Conservation (phyloP, 2,329 filamentous ascomycete genomes). For the Herpomyces periplanetae region DNA sequence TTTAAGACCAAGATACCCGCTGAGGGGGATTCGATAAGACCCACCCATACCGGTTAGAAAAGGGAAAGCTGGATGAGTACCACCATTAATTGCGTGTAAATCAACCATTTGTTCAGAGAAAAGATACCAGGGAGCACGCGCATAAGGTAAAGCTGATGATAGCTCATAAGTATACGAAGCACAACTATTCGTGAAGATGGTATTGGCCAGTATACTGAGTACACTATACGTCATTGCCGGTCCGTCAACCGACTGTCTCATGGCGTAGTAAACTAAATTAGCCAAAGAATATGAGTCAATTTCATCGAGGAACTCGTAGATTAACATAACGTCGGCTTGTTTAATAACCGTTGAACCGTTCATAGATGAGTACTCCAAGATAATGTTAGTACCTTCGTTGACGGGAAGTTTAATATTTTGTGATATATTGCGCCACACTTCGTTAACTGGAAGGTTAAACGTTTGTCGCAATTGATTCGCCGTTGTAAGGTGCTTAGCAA, state of each 20-base stretch:
- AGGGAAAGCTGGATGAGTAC: slow-evolving; percentile 24
- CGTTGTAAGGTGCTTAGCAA: slow-evolving; percentile 14
- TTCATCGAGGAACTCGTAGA: slow-evolving; percentile 22
- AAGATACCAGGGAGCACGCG: slow-evolving; percentile 24
- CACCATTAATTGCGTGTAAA: slow-evolving; percentile 17
- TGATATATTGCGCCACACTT: slow-evolving; percentile 17
- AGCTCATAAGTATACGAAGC: slow-evolving; percentile 25
- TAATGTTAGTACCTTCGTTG: slow-evolving; percentile 15
- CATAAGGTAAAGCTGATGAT: slow-evolving; percentile 20
- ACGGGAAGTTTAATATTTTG: slow-evolving; percentile 15
- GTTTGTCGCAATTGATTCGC: slow-evolving; percentile 17
- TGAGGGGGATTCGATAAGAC: slow-evolving; percentile 22
- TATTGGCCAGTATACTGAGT: slow-evolving; percentile 23
- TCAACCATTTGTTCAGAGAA: slow-evolving; percentile 28
- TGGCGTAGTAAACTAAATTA: slow-evolving; percentile 27
- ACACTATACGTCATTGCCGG: slow-evolving; percentile 34
- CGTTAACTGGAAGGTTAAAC: slow-evolving; percentile 15
- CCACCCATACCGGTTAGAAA: slow-evolving; percentile 31
- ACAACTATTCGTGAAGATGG: slow-evolving; percentile 22
- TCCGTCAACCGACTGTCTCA: slow-evolving; percentile 22
- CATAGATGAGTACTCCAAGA: slow-evolving; percentile 22
- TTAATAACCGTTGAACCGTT: slow-evolving; percentile 24
- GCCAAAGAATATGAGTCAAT: slow-evolving; percentile 14
- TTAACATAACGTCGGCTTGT: slow-evolving; percentile 26
- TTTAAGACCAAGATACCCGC: slow-evolving; percentile 23